These are phyloP conservation scores for Penicillium odoratum DNA, from an alignment of 495 filamentous ascomycete genomes.

Conservation along the genomic window DNA sequence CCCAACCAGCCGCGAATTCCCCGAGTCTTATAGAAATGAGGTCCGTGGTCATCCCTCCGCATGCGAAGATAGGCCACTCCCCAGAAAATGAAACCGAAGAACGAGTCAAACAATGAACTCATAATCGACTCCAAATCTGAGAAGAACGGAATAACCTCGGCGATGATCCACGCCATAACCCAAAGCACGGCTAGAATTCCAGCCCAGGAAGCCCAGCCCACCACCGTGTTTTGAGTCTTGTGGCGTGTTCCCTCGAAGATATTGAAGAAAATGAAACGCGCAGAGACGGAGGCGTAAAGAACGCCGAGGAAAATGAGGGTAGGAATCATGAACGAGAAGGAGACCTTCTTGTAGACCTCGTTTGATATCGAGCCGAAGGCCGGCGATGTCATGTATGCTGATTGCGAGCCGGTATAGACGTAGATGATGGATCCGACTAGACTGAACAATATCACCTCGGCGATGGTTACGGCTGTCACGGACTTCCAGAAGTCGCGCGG, in stretches of 20 bases:
- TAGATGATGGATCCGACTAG: conserved; percentile 75
- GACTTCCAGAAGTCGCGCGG: conserved; percentile 88
- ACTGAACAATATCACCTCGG: conserved; percentile 79
- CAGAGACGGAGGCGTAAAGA: conserved; percentile 82
- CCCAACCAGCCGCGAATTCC: conserved; percentile 63
- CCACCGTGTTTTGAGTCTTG: conserved; percentile 73
- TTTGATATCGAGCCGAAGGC: conserved; percentile 79
- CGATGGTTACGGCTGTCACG: conserved; percentile 81
- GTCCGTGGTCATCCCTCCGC: conserved; percentile 66
- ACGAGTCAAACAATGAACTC: conserved; percentile 88
- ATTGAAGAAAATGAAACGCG: conserved; percentile 85
- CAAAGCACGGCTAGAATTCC: conserved; percentile 73
- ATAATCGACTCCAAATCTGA: conserved; percentile 78
- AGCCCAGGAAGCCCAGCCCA: conserved; percentile 77
- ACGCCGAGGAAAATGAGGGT: conserved; percentile 88
- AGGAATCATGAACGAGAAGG: conserved; percentile 91
- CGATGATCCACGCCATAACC: conserved; percentile 78
- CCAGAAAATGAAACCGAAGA: conserved; percentile 96
- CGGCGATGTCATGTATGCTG: conserved; percentile 74
- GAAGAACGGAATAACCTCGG: conserved; percentile 91
- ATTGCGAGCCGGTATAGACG: conserved; percentile 68
- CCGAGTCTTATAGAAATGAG: conserved; percentile 56
- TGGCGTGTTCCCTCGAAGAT: conserved; percentile 75
- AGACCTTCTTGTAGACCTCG: conserved; percentile 71
- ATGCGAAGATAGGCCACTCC: conserved; percentile 84